Evolutionary conservation across 2,329 filamentous ascomycete genomes (phyloP).

Genomic region (Nannizziopsis arthrosporioides): DNA sequence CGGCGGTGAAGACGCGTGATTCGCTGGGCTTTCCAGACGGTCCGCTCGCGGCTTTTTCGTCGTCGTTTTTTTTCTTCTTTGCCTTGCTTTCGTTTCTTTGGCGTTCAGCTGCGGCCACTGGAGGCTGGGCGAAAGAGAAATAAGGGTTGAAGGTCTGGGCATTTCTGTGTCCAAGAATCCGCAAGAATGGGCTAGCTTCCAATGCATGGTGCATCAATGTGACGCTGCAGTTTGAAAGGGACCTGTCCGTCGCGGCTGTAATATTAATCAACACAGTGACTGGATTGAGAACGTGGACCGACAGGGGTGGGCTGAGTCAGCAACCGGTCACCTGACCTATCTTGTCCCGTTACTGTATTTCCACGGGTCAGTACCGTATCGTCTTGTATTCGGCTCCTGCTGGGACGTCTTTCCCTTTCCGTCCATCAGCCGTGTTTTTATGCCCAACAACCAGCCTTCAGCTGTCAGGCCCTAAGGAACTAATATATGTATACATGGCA

Average conservation of each 20-base stretch:
- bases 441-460: conserved; percentile 6
- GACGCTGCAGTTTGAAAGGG: no score
- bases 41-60: background rate
- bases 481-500: no score
- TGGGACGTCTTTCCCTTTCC: background rate
- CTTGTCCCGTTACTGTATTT: conserved; percentile 7
- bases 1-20: conserved; percentile 1
- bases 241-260: background rate
- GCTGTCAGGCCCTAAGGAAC: no score
- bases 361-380: background rate
- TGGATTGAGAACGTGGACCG: conserved; percentile 13
- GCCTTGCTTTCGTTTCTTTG: no score
- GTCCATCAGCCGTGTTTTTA: background rate
- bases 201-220: no score
- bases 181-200: no score
- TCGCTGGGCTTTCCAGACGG: background rate
- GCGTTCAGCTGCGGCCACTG: no score
- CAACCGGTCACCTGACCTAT: background rate
- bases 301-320: conserved; percentile 5
- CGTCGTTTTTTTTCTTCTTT: background rate
- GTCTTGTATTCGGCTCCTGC: background rate
- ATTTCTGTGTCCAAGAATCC: no score
- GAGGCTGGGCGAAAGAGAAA: no score
- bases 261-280: no score
- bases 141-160: no score